Conservation (phyloP, 495 filamentous ascomycete species). For the Platismatia glauca region DNA sequence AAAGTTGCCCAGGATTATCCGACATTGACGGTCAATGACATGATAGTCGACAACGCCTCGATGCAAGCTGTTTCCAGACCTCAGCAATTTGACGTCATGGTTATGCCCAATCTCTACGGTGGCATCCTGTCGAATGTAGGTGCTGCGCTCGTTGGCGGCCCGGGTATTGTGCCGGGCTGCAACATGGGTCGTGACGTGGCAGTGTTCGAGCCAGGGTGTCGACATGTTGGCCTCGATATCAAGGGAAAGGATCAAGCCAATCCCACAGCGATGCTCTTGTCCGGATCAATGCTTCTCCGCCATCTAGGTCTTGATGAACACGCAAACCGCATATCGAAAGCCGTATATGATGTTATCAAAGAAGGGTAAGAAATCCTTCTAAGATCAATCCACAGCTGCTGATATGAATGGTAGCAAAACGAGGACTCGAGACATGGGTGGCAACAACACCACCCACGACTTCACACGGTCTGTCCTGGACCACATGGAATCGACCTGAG, state of each 20-base stretch:
- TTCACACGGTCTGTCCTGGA: conserved; percentile 89
- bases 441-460: conserved; percentile 77
- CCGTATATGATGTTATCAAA: conserved; percentile 89
- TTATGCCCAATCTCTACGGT: conserved; percentile 99
- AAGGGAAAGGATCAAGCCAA: conserved; percentile 99
- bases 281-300: conserved; percentile 89
- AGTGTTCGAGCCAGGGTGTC: conserved; percentile 97
- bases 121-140: conserved; percentile 98
- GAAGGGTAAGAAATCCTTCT: conserved; percentile 60
- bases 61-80: conserved; percentile 96
- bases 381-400: conserved; percentile 19
- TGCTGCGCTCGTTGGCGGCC: conserved; percentile 95
- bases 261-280: conserved; percentile 90
- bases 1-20: conserved; percentile 86
- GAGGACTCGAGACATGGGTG: conserved; percentile 92
- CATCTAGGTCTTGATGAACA: conserved; percentile 96
- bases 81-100: conserved; percentile 99
- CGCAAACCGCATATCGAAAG: conserved; percentile 95
- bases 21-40: conserved; percentile 87
- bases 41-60: conserved; percentile 99
- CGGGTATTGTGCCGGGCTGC: conserved; percentile 93
- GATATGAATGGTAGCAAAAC: conserved; percentile 51
- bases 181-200: conserved; percentile 99
- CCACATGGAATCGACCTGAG: conserved; percentile 64
- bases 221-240: conserved; percentile 97